These are phyloP conservation scores for Vigna angularis DNA, from an alignment of 306 rosid species.

Conservation along the genomic window DNA sequence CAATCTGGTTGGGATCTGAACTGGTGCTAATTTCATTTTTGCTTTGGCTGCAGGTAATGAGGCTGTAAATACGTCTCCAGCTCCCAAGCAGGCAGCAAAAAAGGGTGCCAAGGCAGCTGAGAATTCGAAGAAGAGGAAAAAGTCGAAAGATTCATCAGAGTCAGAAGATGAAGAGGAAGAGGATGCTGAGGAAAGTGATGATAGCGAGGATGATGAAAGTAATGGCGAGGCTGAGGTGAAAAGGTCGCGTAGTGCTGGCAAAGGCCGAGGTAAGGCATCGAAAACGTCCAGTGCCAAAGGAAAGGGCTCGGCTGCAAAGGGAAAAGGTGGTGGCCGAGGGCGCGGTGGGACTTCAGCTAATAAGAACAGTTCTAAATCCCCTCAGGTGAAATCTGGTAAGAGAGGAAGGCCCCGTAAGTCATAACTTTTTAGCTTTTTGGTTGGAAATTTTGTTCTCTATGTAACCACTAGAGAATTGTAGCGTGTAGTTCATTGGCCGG, in stretches of 20 bases:
- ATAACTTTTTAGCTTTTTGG: conserved; percentile 39
- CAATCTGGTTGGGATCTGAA: not conserved
- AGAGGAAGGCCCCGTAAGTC: conserved; percentile 91
- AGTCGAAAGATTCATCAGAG: conserved; percentile 68
- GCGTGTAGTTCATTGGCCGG: conserved; percentile 51
- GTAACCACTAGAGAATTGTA: conserved; percentile 52
- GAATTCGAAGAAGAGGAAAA: conserved; percentile 80
- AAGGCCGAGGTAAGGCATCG: conserved; percentile 65
- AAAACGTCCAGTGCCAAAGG: conserved; percentile 51
- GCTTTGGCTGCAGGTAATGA: conserved; percentile 57
- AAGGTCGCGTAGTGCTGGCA: conserved; percentile 53
- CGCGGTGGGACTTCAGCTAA: conserved; percentile 67
- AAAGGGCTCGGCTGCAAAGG: conserved; percentile 41
- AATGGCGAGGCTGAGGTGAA: conserved; percentile 62
- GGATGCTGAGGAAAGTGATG: conserved; percentile 57
- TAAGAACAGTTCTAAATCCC: conserved; percentile 55
- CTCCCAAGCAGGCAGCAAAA: conserved; percentile 66
- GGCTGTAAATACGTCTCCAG: conserved; percentile 47
- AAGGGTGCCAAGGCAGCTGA: conserved; percentile 67
- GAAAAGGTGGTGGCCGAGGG: conserved; percentile 54
- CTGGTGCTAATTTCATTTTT: conserved; percentile 26
- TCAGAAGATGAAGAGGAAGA: conserved; percentile 63
- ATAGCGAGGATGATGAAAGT: conserved; percentile 63
- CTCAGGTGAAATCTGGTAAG: conserved; percentile 66
- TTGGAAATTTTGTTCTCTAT: conserved; percentile 68